Percentiles rank a stretch among this genome's conserved stretches.
phyloP scores from a whole-genome alignment of 495 filamentous ascomycete genomes.

The Xylaria intraflava region DNA sequence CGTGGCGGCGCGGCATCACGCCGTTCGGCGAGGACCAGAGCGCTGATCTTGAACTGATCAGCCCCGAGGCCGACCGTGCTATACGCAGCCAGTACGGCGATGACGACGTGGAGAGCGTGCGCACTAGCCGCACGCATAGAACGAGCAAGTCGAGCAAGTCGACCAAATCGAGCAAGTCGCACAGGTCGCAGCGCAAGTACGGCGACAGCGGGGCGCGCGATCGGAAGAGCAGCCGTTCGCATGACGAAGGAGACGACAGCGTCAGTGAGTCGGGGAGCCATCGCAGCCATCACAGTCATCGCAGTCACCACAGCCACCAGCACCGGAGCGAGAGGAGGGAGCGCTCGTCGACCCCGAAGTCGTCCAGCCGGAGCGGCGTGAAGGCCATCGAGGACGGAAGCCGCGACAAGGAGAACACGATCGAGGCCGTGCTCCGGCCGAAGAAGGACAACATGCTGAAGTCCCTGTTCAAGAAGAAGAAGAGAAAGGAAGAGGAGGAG shows the following conservation, averaged over 20 bases:
- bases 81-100: conserved; percentile 29
- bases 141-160: conserved; percentile 25
- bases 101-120: conserved; percentile 25
- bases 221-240: conserved; percentile 22
- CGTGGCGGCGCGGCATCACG: conserved; percentile 74
- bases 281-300: conserved; percentile 17
- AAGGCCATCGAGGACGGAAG: conserved; percentile 28
- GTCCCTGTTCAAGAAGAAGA: conserved; percentile 45
- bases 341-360: conserved; percentile 23
- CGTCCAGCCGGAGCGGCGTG: conserved; percentile 20
- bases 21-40: conserved; percentile 56
- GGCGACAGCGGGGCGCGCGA: conserved; percentile 22
- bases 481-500: conserved; percentile 40
- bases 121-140: conserved; percentile 15
- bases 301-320: conserved; percentile 9
- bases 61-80: conserved; percentile 62
- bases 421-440: conserved; percentile 20
- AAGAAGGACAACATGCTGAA: conserved; percentile 48
- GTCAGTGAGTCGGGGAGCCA: conserved; percentile 22
- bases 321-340: conserved; percentile 20
- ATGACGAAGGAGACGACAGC: conserved; percentile 13
- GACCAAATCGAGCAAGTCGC: conserved; percentile 24
- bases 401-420: conserved; percentile 27
- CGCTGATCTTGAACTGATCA: conserved; percentile 83
- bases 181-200: conserved; percentile 21